Base-by-base conservation (phyloP, 352 stramenopile species). In the Phytophthora citricola region DNA sequence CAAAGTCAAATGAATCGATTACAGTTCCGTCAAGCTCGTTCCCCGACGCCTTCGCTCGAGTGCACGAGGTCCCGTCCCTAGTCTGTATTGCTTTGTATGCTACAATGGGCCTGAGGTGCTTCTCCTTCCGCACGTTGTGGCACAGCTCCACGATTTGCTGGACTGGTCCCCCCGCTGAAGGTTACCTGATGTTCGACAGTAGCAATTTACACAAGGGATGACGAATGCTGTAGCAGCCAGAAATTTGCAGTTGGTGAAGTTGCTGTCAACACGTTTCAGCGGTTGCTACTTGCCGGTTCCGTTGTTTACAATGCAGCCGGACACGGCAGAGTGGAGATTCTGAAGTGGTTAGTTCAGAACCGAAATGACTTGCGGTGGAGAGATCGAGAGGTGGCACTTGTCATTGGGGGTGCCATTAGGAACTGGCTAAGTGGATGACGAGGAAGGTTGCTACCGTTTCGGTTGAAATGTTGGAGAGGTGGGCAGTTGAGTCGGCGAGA, bases 401-500 rank as follows among this genome's bases (percentile, higher is more conserved):
- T 54, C 5, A 47, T 70, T 24, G 17, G 41, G 40, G 43, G 24
- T 27, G 45, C 9, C 62, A 65, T 39, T 56, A 56, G 17, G 62
- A 51, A 11, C 24, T 70, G 40, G 62, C 47, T 12, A 65, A 47
- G 34, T 70, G 62, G 62, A 36, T 65, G 32, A 57, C 31, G 9
- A 27, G 22, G n/a, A 48, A 52, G 14, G 14, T 62, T 3, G 5
- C 50, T 1, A 40, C 51, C 1, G 20, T 24, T 20, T 56, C 50
- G 12, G 9, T 62, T 1, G 26, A 29, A 26, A 57, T 61, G 43
- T 1, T 57, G 12, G 51, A 68, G 44, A 29, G 9, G 24, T 68
- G 51, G 60, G 44, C 60, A 1, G 15, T 27, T 2, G n/a, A 8
- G 40, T 34, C 60, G 31, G 60, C 60, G 34, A 14, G 1, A 44